phyloP scores from a whole-genome alignment of 164 flowering plant species.

The Euptelea pleiosperma region DNA sequence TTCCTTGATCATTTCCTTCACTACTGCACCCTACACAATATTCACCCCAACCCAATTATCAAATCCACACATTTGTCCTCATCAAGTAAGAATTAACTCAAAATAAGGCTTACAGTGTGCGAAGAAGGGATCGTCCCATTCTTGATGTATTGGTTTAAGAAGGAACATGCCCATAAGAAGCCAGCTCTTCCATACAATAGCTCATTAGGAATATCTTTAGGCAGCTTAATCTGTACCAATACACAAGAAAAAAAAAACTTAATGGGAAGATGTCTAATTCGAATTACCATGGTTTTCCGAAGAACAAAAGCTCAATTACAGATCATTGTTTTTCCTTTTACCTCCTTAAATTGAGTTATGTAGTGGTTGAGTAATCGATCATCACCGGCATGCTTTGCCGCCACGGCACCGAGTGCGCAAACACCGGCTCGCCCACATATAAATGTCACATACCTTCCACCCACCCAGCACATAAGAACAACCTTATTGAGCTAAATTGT shows the following conservation, averaged over 20 bases:
- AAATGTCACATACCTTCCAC: constrained; percentile 50
- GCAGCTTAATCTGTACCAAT: constrained; percentile 38
- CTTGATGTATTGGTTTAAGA: constrained; percentile 46
- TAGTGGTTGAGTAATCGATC: constrained; percentile 36
- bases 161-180: constrained; percentile 53
- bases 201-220: constrained; percentile 49
- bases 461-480: not conserved
- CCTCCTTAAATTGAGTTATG: constrained; percentile 57
- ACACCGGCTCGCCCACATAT: constrained; percentile 84
- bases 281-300: not conserved
- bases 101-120: constrained; percentile 28
- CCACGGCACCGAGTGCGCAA: constrained; percentile 82
- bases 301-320: not conserved
- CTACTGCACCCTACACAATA: constrained; percentile 33
- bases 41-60: not conserved
- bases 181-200: constrained; percentile 56
- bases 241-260: not conserved
- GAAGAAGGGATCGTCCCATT: constrained; percentile 33
- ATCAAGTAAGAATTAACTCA: not conserved
- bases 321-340: constrained; percentile 4
- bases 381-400: constrained; percentile 51
- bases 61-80: not conserved
- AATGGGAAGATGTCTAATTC: not conserved
- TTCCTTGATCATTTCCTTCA: constrained; percentile 37
- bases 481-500: not conserved